A percentile compares a stretch with the other conserved stretches of the same genome.
Conservation (phyloP, 345 rosid genomes). For the Atalantia buxifolia region DNA sequence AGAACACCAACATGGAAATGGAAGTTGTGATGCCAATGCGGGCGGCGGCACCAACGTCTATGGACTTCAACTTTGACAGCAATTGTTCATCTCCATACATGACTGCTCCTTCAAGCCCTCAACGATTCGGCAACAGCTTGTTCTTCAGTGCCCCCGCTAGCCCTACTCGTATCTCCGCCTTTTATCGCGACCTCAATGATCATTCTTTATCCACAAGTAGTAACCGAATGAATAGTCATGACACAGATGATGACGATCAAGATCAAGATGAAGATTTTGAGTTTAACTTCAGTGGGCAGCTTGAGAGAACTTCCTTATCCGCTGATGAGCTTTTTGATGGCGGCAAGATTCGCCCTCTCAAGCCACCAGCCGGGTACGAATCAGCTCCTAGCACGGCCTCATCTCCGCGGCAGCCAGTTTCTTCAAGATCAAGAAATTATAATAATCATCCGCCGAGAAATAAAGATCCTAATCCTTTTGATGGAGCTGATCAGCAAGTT, state of each 20-base stretch:
- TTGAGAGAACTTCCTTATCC: slow-evolving; percentile 59
- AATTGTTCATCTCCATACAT: slow-evolving; percentile 82
- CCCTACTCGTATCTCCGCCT: slow-evolving; percentile 41
- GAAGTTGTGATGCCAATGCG: slow-evolving; percentile 43
- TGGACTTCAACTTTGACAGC: slow-evolving; percentile 80
- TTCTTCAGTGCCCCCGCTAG: slow-evolving; percentile 65
- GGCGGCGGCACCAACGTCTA: slow-evolving; percentile 19
- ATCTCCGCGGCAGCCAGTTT: slow-evolving; percentile 38
- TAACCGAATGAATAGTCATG: background rate
- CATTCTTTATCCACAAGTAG: background rate
- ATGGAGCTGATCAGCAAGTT: slow-evolving; percentile 25
- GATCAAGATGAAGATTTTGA: slow-evolving; percentile 51
- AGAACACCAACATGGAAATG: slow-evolving; percentile 32
- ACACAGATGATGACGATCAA: background rate
- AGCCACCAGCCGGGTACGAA: slow-evolving; percentile 39
- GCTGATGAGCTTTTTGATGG: slow-evolving; percentile 92
- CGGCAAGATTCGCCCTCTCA: slow-evolving; percentile 77
- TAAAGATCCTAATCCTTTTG: slow-evolving; percentile 31
- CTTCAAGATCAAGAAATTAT: slow-evolving; percentile 25
- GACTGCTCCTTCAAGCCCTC: slow-evolving; percentile 98
- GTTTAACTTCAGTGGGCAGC: slow-evolving; percentile 76
- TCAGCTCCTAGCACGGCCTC: slow-evolving; percentile 25
- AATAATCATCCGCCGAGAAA: slow-evolving; percentile 23
- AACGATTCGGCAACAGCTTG: slow-evolving; percentile 52
- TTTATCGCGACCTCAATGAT: slow-evolving; percentile 8